These are phyloP conservation scores for Podila epicladia DNA, from an alignment of 192 early-diverging fungal species.

Conservation along the genomic window DNA sequence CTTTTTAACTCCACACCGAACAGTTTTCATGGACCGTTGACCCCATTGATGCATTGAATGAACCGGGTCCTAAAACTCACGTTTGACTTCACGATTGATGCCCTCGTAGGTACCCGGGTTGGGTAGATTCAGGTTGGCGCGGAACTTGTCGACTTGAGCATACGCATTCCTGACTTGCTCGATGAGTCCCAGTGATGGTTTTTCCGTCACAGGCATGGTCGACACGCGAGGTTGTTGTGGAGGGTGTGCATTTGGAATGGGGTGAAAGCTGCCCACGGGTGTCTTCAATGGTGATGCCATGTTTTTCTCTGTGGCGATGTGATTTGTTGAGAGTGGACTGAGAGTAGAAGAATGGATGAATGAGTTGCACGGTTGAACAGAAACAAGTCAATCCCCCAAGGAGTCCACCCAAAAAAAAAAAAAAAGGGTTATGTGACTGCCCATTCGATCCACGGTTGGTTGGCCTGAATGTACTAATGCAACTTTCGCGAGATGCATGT, in stretches of 20 bases:
- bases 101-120: conserved; percentile 88
- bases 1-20: not conserved
- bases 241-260: conserved; percentile 21
- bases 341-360: not conserved
- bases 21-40: too few species aligned
- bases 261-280: conserved; percentile 15
- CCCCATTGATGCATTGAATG: not conserved
- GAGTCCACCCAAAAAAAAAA: too few species aligned
- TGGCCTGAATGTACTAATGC: too few species aligned
- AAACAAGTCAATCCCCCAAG: too few species aligned
- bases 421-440: too few species aligned
- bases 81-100: conserved; percentile 81
- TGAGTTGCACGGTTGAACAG: not conserved
- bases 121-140: conserved; percentile 67
- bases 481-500: too few species aligned
- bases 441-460: too few species aligned
- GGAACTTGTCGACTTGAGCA: conserved; percentile 34
- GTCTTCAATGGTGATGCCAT: conserved; percentile 39
- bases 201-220: conserved; percentile 6
- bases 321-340: not conserved
- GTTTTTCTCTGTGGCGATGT: not conserved
- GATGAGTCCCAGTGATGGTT: conserved; percentile 21
- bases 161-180: conserved; percentile 33
- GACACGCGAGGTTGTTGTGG: not conserved
- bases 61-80: conserved; percentile 49